A percentile compares a stretch with the other conserved stretches of the same genome.
Conservation (phyloP, 148 eudicot species). For the Rhododendron simsii region DNA sequence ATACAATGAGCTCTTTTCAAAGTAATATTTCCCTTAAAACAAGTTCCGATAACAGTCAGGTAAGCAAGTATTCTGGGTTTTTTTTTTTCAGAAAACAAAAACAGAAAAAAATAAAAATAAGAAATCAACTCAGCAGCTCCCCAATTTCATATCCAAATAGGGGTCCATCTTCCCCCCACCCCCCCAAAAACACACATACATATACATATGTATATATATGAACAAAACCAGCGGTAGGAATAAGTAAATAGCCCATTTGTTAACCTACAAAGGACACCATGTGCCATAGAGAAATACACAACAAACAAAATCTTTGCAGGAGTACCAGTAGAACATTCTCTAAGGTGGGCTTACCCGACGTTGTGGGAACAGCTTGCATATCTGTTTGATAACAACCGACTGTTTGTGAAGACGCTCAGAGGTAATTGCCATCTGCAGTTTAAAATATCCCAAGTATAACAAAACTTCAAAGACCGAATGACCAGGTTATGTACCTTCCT, state of each 20-base stretch:
- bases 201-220: too few relatives aligned
- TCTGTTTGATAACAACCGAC: slow-evolving; percentile 78
- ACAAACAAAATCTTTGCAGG: not conserved
- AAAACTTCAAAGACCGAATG: not conserved
- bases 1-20: not conserved
- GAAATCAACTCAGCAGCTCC: not conserved
- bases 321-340: not conserved
- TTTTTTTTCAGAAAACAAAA: not conserved
- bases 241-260: not conserved
- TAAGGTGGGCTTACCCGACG: slow-evolving; percentile 53
- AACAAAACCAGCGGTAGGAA: not conserved
- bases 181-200: too few relatives aligned
- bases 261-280: not conserved
- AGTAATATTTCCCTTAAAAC: not conserved
- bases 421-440: slow-evolving; percentile 85
- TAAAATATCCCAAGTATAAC: slow-evolving; percentile 12
- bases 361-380: slow-evolving; percentile 93
- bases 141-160: not conserved
- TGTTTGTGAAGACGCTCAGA: slow-evolving; percentile 94
- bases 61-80: not conserved
- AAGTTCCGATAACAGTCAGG: not conserved
- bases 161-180: not conserved
- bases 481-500: slow-evolving; percentile 1
- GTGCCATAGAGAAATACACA: not conserved
- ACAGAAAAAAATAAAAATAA: not conserved